Evolutionary conservation across 129 eudicot genomes (phyloP).

Genomic region (Solidago caesia): DNA sequence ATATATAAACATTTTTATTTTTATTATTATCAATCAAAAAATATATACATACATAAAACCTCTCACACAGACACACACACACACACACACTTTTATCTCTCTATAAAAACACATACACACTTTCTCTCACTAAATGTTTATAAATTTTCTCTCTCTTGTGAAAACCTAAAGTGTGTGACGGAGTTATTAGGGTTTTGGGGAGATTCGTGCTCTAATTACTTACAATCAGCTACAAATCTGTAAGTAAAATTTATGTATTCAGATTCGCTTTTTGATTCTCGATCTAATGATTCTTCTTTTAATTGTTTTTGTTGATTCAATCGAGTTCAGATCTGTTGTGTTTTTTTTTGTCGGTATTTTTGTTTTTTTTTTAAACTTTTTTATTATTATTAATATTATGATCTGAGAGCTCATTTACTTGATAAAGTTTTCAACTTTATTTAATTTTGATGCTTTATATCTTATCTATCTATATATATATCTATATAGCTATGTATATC

Average conservation of each 20-base stretch:
- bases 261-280: slow-evolving; percentile 16
- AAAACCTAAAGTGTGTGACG: slow-evolving; percentile 38
- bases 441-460: neutral
- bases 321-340: slow-evolving; percentile 31
- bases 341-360: slow-evolving; percentile 25
- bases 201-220: slow-evolving; percentile 39
- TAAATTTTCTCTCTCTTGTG: slow-evolving; percentile 28
- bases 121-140: slow-evolving; percentile 26
- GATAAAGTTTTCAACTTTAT: neutral
- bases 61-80: too few relatives aligned
- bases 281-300: slow-evolving; percentile 24
- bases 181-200: slow-evolving; percentile 34
- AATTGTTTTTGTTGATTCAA: slow-evolving; percentile 17
- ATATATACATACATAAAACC: neutral
- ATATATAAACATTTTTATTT: neutral
- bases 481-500: neutral
- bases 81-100: slow-evolving; percentile 14
- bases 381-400: neutral
- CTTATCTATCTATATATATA: too few relatives aligned
- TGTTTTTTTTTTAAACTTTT: slow-evolving; percentile 6
- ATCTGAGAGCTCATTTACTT: slow-evolving; percentile 12
- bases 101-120: slow-evolving; percentile 24
- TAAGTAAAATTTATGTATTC: slow-evolving; percentile 25
- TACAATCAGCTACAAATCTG: slow-evolving; percentile 25
- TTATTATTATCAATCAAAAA: neutral